Evolutionary conservation across 257 asterid genomes (phyloP).

Genomic region (Plantago ovata): DNA sequence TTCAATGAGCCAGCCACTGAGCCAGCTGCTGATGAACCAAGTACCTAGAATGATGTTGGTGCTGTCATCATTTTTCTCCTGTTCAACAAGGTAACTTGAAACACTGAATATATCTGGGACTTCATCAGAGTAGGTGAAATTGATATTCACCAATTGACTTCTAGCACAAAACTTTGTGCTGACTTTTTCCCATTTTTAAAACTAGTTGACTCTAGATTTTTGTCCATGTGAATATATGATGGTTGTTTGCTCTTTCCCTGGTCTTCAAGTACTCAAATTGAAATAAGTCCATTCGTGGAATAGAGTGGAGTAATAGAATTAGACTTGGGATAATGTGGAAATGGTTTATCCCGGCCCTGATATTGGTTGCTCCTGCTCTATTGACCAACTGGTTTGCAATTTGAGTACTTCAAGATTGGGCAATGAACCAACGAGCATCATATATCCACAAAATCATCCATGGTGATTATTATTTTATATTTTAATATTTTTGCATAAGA

Average conservation of each 20-base stretch:
- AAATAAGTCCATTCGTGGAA: neutral
- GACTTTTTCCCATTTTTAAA: neutral
- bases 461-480: no score
- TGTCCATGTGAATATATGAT: neutral
- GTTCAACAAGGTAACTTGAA: neutral
- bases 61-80: neutral
- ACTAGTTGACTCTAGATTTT: neutral
- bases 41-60: conserved; percentile 16
- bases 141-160: neutral
- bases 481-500: no score
- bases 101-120: no score
- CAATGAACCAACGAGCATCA: no score
- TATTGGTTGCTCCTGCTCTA: no score
- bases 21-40: conserved; percentile 21
- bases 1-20: conserved; percentile 39
- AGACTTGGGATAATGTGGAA: no score
- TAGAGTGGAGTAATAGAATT: neutral
- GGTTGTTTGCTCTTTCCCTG: neutral
- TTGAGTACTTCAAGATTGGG: no score
- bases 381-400: no score
- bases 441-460: neutral
- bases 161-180: neutral
- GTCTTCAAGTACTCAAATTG: neutral
- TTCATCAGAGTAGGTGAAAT: neutral
- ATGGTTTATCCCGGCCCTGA: no score